phyloP scores from a whole-genome alignment of 768 basidiomycete genomes.

The Flagelloscypha sp. region DNA sequence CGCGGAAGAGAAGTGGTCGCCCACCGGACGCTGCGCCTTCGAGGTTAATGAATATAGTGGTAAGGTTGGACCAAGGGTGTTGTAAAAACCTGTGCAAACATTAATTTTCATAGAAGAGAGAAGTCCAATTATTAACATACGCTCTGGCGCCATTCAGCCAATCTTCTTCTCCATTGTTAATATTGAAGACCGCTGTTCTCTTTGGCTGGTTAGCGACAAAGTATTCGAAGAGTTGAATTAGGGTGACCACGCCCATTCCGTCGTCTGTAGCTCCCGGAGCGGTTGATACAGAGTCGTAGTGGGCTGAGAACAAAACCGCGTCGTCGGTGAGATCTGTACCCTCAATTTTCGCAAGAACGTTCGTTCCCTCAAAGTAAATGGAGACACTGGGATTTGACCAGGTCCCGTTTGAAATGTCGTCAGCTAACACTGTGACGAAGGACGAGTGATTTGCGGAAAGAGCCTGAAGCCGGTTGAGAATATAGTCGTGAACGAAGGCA shows the following conservation, averaged over 20 bases:
- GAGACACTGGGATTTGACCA: conserved; percentile 32
- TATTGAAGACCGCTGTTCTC: conserved; percentile 69
- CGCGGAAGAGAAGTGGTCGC: conserved; percentile 74
- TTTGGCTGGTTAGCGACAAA: conserved; percentile 39
- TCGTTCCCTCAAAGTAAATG: conserved; percentile 57
- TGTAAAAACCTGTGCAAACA: conserved; percentile 44
- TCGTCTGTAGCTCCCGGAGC: conserved; percentile 72
- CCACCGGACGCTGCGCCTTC: conserved; percentile 79
- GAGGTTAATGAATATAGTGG: conserved; percentile 67
- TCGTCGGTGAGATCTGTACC: conserved; percentile 35
- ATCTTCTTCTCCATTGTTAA: conserved; percentile 84
- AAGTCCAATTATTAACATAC: conserved; percentile 22
- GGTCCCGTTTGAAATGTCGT: conserved; percentile 40
- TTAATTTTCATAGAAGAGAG: conserved; percentile 1
- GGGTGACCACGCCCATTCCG: conserved; percentile 61
- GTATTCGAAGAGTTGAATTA: conserved; percentile 57
- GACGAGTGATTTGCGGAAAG: conserved; percentile 31
- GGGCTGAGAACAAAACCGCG: conserved; percentile 68
- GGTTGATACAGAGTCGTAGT: conserved; percentile 76
- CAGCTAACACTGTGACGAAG: conserved; percentile 2
- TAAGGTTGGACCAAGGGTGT: conserved; percentile 67
- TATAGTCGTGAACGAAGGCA: conserved; percentile 51
- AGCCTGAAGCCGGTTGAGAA: conserved; percentile 44
- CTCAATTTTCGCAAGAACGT: conserved; percentile 57
- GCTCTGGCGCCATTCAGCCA: conserved; percentile 64